phyloP scores from a whole-genome alignment of 805 yeast genomes.

The Starmera caribaea region DNA sequence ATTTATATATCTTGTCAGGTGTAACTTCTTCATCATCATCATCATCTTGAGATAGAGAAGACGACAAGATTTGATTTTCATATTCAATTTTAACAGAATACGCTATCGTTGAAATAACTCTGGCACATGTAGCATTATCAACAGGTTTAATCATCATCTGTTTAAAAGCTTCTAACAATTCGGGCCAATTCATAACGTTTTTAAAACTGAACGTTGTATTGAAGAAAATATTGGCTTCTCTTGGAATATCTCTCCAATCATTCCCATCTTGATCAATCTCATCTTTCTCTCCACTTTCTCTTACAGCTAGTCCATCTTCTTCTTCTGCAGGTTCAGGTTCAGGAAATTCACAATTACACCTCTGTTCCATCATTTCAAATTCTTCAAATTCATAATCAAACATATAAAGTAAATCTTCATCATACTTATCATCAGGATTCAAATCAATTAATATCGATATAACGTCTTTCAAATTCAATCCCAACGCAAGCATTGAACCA shows the following conservation, averaged over 20 bases:
- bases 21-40: conserved; percentile 22
- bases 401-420: conserved; percentile 56
- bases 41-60: conserved; percentile 4
- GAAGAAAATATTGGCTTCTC: conserved; percentile 41
- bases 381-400: conserved; percentile 46
- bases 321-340: conserved; percentile 13
- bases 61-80: conserved; percentile 18
- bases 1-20: conserved; percentile 42
- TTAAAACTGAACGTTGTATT: conserved; percentile 10
- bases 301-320: conserved; percentile 20
- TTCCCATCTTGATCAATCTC: conserved; percentile 51
- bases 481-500: conserved; percentile 43
- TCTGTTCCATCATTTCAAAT: conserved; percentile 19
- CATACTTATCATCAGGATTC: conserved; percentile 54
- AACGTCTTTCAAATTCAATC: conserved; percentile 36
- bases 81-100: conserved; percentile 38
- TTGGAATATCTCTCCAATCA: conserved; percentile 67
- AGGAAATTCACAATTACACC: conserved; percentile 13
- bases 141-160: conserved; percentile 20
- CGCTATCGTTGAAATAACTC: conserved; percentile 39
- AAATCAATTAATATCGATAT: conserved; percentile 45
- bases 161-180: conserved; percentile 15
- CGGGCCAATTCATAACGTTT: conserved; percentile 12
- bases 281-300: conserved; percentile 23
- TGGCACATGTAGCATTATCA: conserved; percentile 24